Evolutionary conservation across 2,329 filamentous ascomycete genomes (phyloP), one percentile per base, ranked within the genome.

Genomic region (Nigrospora osmanthi): DNA sequence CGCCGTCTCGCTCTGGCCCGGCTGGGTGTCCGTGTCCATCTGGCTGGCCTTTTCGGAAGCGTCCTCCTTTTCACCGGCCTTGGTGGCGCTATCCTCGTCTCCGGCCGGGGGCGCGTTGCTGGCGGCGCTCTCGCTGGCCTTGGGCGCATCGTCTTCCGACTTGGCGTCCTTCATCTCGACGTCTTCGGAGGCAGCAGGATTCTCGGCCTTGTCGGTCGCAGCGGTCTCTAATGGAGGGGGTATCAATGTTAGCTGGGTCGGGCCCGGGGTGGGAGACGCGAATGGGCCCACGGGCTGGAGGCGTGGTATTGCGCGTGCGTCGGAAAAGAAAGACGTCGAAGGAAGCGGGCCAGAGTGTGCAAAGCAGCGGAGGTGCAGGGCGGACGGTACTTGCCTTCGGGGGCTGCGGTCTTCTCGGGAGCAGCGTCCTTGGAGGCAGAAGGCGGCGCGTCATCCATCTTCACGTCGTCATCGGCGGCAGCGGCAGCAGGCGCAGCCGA

Each of bases 381-480:
- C 38, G 11, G 10, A 14, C 11, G 15, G 39, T 41, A 37, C 15
- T 35, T 45, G 33, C 50, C 51, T 37, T 46, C 32, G 16, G 43
- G 16, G 17, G 45, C 49, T 38, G 46, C 40, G 10, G 43, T 17
- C 43, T 48, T 45, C 36, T 44, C 45, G 17, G 49, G 37, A 39
- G 47, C 42, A 40, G 47, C 34, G 35, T 51, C 38, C n/a, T 51
- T 45, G 35, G 52, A 14, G 35, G 57, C 53, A 35, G 54, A 42
- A 19, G 54, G 44, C 50, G 57, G 55, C 56, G 54, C 57, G 47
- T 51, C 56, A 28, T 41, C 44, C 38, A 37, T 45, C 44, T 46
- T 43, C 31, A 40, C 43, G 40, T 52, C 49, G 51, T 56, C 33
- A 35, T n/a, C 38, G 23, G 44, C 31, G 23, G 43, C 31, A 38